Percentiles rank a stretch among this genome's conserved stretches.
These are phyloP conservation scores for Seminavis robusta DNA, from an alignment of 108 stramenopile species.

Conservation along the genomic window DNA sequence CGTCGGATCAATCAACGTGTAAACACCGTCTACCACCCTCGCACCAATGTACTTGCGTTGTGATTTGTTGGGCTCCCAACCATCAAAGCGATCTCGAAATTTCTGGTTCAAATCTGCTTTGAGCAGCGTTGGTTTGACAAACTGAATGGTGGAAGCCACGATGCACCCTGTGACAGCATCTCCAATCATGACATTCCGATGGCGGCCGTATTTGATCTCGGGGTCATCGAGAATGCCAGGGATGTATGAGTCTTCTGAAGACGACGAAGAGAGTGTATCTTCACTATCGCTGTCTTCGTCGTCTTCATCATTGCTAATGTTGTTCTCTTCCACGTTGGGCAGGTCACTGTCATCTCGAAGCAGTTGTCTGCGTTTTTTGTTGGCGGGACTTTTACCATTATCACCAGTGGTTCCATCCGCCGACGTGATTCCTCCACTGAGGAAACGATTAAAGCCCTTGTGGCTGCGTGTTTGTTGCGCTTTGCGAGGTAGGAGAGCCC, in stretches of 20 bases:
- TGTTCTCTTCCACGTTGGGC: constrained; percentile 1
- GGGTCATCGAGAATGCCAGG: constrained; percentile 85
- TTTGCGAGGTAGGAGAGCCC: constrained; percentile 45
- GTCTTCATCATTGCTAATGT: constrained; percentile 14
- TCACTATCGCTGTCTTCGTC: constrained; percentile 26
- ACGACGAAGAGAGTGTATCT: constrained; percentile 19
- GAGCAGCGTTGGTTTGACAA: constrained; percentile 79
- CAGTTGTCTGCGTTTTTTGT: constrained; percentile 6
- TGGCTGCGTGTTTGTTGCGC: constrained; percentile 25
- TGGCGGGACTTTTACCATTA: constrained; percentile 9
- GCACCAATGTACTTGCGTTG: constrained; percentile 67
- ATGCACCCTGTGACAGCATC: constrained; percentile 77
- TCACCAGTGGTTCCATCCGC: no score
- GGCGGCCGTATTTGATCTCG: constrained; percentile 76
- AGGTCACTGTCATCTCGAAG: constrained; percentile 3
- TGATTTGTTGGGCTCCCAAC: constrained; percentile 79
- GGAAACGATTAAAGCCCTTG: constrained; percentile 27
- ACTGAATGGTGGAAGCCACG: constrained; percentile 83
- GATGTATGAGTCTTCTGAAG: constrained; percentile 27
- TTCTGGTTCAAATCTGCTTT: constrained; percentile 92
- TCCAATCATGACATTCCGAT: constrained; percentile 85
- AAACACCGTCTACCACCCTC: constrained; percentile 72
- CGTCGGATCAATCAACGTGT: constrained; percentile 77
- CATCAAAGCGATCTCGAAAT: constrained; percentile 90
- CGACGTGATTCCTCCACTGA: no score